Percentiles rank a stretch among this genome's conserved stretches.
Conservation (phyloP, 192 early-diverging fungal species). For the Backusella macrospora region DNA sequence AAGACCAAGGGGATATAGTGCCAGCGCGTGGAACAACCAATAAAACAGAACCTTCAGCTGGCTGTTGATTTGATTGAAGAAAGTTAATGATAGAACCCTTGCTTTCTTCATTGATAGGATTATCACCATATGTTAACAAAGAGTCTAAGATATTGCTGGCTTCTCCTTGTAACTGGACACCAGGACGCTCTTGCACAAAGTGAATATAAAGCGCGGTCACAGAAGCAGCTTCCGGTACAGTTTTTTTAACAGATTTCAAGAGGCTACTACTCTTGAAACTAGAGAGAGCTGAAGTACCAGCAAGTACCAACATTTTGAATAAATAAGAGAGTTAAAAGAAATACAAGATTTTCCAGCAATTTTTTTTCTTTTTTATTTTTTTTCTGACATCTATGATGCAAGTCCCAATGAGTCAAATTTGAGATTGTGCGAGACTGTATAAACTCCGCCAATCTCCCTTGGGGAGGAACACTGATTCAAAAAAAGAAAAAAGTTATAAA, state of each 20-base stretch:
- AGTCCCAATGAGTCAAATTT: constrained; percentile 17
- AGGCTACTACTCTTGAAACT: constrained; percentile 69
- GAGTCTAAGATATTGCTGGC: constrained; percentile 47
- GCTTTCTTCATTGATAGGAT: constrained; percentile 34
- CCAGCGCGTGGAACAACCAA: constrained; percentile 89
- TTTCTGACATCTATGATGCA: background rate
- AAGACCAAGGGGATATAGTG: constrained; percentile 99
- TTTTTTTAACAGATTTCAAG: constrained; percentile 59
- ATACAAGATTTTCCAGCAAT: background rate
- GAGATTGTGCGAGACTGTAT: background rate
- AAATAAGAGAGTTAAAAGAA: background rate
- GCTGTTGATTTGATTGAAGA: constrained; percentile 40
- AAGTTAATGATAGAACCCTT: constrained; percentile 21
- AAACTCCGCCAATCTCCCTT: background rate
- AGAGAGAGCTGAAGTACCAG: constrained; percentile 81
- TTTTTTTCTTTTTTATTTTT: background rate
- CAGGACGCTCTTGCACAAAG: constrained; percentile 64
- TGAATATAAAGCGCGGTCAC: constrained; percentile 76
- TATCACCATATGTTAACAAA: constrained; percentile 52
- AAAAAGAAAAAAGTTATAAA: no score
- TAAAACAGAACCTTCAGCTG: constrained; percentile 47
- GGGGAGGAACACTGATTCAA: background rate
- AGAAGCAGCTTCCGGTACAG: constrained; percentile 48
- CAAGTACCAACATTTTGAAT: constrained; percentile 81
- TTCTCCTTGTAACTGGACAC: constrained; percentile 36